Evolutionary conservation across 1,284 basidiomycete species (phyloP).

Genomic region (Pseudozyma sp.): DNA sequence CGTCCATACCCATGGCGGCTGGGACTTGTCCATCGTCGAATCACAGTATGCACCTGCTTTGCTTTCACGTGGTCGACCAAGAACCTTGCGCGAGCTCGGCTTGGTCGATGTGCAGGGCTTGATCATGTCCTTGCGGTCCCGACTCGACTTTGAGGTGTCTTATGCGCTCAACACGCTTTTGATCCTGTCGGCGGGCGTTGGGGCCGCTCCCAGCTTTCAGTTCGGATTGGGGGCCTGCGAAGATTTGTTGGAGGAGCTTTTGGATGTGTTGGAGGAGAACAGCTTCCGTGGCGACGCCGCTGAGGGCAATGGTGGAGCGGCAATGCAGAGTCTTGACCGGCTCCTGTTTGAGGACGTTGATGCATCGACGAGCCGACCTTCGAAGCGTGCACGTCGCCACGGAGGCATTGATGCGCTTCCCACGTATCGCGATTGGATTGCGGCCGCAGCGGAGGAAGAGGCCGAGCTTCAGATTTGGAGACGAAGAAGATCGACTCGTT

Average conservation of each 20-base stretch:
- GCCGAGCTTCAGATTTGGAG: conserved; percentile 54
- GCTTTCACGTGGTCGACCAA: conserved; percentile 73
- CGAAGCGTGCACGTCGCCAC: conserved; percentile 38
- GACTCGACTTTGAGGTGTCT: conserved; percentile 83
- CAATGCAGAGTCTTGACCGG: background rate
- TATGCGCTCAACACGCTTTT: conserved; percentile 90
- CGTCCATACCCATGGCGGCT: conserved; percentile 83
- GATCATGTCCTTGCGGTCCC: conserved; percentile 87
- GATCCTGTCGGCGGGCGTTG: conserved; percentile 78
- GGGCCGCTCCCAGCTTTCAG: conserved; percentile 75
- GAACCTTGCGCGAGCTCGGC: conserved; percentile 82
- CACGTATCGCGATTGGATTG: conserved; percentile 61
- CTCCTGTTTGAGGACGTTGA: conserved; percentile 6
- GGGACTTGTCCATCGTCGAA: conserved; percentile 81
- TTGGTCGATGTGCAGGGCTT: conserved; percentile 88
- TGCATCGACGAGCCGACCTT: conserved; percentile 2
- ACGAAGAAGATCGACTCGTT: conserved; percentile 33
- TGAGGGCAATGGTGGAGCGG: conserved; percentile 69
- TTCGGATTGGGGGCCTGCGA: conserved; percentile 77
- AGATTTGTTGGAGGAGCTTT: conserved; percentile 85
- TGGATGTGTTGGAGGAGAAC: conserved; percentile 86
- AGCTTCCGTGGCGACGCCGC: conserved; percentile 74
- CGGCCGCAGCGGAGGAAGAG: conserved; percentile 60
- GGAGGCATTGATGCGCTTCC: conserved; percentile 39
- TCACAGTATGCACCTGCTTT: conserved; percentile 74